Evolutionary conservation across 805 yeast genomes (phyloP).

Genomic region (Cyberlindnera lachancei): DNA sequence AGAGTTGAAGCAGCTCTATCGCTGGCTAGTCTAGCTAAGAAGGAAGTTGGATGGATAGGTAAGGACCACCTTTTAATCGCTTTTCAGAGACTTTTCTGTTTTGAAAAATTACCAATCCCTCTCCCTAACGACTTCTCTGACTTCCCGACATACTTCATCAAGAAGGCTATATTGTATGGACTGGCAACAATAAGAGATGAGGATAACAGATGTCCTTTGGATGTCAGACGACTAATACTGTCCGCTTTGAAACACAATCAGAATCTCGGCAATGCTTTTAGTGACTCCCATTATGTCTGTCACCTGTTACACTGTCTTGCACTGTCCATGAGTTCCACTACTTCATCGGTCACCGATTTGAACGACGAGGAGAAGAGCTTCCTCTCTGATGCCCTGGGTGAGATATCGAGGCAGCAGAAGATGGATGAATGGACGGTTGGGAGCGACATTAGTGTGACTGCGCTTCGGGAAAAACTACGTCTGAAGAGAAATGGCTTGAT

Average conservation of each 20-base stretch:
- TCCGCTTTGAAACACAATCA: slow-evolving; percentile 78
- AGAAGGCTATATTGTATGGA: slow-evolving; percentile 58
- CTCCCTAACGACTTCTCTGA: slow-evolving; percentile 74
- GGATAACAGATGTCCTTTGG: slow-evolving; percentile 53
- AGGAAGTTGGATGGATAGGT: slow-evolving; percentile 61
- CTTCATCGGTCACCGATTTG: slow-evolving; percentile 9
- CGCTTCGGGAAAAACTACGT: slow-evolving; percentile 51
- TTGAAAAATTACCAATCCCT: slow-evolving; percentile 59
- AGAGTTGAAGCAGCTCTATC: slow-evolving; percentile 83
- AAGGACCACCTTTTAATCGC: slow-evolving; percentile 63
- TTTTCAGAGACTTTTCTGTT: slow-evolving; percentile 66
- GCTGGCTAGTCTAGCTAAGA: slow-evolving; percentile 57
- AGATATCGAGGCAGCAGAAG: slow-evolving; percentile 65
- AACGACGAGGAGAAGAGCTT: slow-evolving; percentile 29
- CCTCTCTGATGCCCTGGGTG: slow-evolving; percentile 45
- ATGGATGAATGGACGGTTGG: slow-evolving; percentile 82
- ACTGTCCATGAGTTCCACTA: slow-evolving; percentile 26
- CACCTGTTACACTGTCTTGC: slow-evolving; percentile 51
- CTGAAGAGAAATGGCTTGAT: slow-evolving; percentile 51
- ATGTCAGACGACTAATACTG: slow-evolving; percentile 54
- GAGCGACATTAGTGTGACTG: slow-evolving; percentile 42
- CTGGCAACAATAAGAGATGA: slow-evolving; percentile 55
- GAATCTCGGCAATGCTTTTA: slow-evolving; percentile 68
- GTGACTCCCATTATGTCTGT: slow-evolving; percentile 63
- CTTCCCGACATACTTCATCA: slow-evolving; percentile 60